Conservation (phyloP, 2,329 filamentous ascomycete species). For the Apiospora rasikravindrae region DNA sequence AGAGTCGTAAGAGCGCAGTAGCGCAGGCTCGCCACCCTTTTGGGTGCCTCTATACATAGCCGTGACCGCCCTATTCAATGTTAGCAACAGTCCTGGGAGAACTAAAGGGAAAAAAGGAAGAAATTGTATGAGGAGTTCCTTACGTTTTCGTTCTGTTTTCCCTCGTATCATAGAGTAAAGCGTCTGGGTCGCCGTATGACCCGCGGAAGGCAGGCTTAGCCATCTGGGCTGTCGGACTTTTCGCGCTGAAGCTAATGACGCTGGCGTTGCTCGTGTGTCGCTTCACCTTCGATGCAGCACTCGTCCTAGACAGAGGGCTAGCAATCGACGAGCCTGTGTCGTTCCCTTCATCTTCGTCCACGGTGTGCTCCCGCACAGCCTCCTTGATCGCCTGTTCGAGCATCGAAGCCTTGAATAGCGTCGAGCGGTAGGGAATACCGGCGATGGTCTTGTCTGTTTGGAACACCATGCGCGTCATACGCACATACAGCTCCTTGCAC, state of each 20-base stretch:
- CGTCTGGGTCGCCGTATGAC: slow-evolving; percentile 81
- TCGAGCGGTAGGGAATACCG: slow-evolving; percentile 92
- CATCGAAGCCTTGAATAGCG: slow-evolving; percentile 95
- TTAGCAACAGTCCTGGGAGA: slow-evolving; percentile 26
- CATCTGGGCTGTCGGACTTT: slow-evolving; percentile 63
- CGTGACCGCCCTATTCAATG: slow-evolving; percentile 76
- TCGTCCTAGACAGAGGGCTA: slow-evolving; percentile 51
- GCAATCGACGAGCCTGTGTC: slow-evolving; percentile 55
- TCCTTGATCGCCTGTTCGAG: slow-evolving; percentile 92
- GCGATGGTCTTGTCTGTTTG: slow-evolving; percentile 98
- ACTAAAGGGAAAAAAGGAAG: not conserved
- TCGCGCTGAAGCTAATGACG: slow-evolving; percentile 78
- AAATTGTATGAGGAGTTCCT: slow-evolving; percentile 44
- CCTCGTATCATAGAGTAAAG: slow-evolving; percentile 83
- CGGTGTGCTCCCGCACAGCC: slow-evolving; percentile 83
- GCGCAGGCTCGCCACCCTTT: slow-evolving; percentile 68
- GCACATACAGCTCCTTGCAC: slow-evolving; percentile 96
- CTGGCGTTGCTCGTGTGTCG: slow-evolving; percentile 81
- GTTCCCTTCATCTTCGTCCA: slow-evolving; percentile 82
- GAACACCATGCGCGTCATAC: slow-evolving; percentile 92
- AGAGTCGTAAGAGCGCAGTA: slow-evolving; percentile 94
- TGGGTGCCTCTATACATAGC: slow-evolving; percentile 86
- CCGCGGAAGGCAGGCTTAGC: slow-evolving; percentile 58
- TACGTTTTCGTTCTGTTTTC: slow-evolving; percentile 91
- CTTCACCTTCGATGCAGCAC: slow-evolving; percentile 50